Base-by-base conservation (phyloP, 2,329 filamentous ascomycete genomes). In the Orbilia ellipsospora region DNA sequence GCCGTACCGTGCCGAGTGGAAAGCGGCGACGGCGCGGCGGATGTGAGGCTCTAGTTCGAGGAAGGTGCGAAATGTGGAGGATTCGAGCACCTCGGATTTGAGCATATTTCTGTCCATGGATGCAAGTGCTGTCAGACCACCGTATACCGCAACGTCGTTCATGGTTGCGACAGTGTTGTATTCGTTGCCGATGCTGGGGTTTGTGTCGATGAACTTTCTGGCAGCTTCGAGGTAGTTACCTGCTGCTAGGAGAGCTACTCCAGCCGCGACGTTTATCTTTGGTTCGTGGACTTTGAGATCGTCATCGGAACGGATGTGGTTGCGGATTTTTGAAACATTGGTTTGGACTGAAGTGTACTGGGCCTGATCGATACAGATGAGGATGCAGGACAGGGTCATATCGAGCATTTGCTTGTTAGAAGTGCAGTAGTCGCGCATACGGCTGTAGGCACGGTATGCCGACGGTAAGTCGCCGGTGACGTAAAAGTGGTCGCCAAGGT, bases 11-110 rank as follows among this genome's bases (percentile, higher is more conserved):
- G 92, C 93, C 78, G 91, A 93, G 79, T 94, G 92, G 83, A 97
- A 99, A 81, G 92, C 90, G 6, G 88, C 88, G 79, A 99, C 91
- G 12, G 95, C 94, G 72, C 94, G 94, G 77, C 95, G 92, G 77
- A 99, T 91, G 80, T 98, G 94, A 2, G 94, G 93, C 82, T 98
- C 95, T 0, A 96, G 87, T 82, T 98, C 95, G 13, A 99, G 87
- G 81, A 95, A 97, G 54, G 88, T 89, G 62, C 95, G 90, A 84
- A 99, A 99, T 10, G 86, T 85, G 40, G 85, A 84, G 80, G 93
- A 96, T 44, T 95, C 92, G 0, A 99, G 87, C 1, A 98, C 93
- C 5, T 86, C 85, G 4, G 83, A 84, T 81, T 95, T 91, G 20
- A 99, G 85, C 76, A 92, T 89, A 6, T 86, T 85, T 56, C 95